Percentiles rank a stretch among this genome's conserved stretches.
These are phyloP conservation scores for Solanum sejunctum DNA, from an alignment of 257 asterid species.

Conservation along the genomic window DNA sequence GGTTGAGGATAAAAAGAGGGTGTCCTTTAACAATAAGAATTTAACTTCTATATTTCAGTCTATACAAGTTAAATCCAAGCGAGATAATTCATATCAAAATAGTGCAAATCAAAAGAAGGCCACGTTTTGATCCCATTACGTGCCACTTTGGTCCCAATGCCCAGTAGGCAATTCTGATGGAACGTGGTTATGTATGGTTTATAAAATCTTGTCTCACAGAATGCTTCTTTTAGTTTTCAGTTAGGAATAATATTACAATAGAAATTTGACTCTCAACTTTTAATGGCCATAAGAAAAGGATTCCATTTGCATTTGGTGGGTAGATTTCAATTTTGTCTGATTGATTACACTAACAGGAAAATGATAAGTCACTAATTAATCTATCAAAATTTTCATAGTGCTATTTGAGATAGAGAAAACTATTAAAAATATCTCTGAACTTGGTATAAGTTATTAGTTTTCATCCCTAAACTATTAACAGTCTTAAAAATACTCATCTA, in stretches of 20 bases:
- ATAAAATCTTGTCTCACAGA: neutral
- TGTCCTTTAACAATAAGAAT: neutral
- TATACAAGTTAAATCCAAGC: neutral
- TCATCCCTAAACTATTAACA: too few relatives aligned
- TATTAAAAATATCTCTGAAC: too few relatives aligned
- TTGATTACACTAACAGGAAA: neutral
- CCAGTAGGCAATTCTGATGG: neutral
- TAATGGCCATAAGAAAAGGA: neutral
- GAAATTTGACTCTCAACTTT: neutral
- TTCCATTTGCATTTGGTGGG: neutral
- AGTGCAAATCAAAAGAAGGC: constrained; percentile 1
- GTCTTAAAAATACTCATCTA: too few relatives aligned
- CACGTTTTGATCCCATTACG: constrained; percentile 9
- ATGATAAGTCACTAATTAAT: neutral
- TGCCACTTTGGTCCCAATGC: constrained; percentile 22
- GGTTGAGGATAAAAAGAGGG: constrained; percentile 10
- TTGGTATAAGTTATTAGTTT: too few relatives aligned
- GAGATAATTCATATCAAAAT: neutral
- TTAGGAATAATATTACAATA: neutral
- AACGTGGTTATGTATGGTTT: neutral
- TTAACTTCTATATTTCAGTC: neutral
- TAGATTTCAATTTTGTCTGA: neutral
- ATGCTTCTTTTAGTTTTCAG: neutral
- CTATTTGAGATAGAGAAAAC: neutral
- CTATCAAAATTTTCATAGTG: neutral